Base-by-base conservation (phyloP, 306 rosid genomes). In the Sicyos edulis region DNA sequence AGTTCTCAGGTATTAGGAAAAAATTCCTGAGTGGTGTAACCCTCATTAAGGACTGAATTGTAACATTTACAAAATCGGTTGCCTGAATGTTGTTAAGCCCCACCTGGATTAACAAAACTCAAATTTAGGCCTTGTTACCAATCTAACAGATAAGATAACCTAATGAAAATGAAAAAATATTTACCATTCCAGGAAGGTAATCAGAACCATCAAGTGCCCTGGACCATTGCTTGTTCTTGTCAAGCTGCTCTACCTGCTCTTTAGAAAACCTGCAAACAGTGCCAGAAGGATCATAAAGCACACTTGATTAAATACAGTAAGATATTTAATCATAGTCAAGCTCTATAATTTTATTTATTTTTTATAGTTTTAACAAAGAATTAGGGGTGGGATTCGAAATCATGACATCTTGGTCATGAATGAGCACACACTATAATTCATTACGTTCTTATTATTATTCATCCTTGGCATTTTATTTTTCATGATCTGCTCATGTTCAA, bases 111-210 rank as follows among this genome's bases (percentile, higher is more conserved):
- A 32, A 59, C 21, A 64, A 50, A 77, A 75, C 53, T 6, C 26
- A 73, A 26, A 62, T 19, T 74, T 73, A 61, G 34, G n/a, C 13
- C 64, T 52, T 20, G 55, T 14, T 37, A 22, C 22, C 10, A 61
- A 70, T 71, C 29, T 54, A 60, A 53, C 50, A 26, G 2, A 56
- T 34, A 56, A 56, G 66, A 42, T 17, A 26, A 73, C 32, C 29
- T 11, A 54, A 14, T n/a, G 24, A 26, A 54, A 52, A 70, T 52
- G 6, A 40, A 52, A 40, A 40, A 67, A 77, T 56, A 82, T 54
- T 62, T 87, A 90, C 97, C 98, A 93, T 93, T 87, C 97, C 98
- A 5, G 98, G 98, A 80, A 93, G 98, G 74, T 93, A 93, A 83
- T 92, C 93, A 75, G 97, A 90, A 73, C 98, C 98, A 79, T 93